Percentiles rank a stretch among this genome's conserved stretches.
Evolutionary conservation across 148 eudicot genomes (phyloP).

Genomic region (Silene uniflora): DNA sequence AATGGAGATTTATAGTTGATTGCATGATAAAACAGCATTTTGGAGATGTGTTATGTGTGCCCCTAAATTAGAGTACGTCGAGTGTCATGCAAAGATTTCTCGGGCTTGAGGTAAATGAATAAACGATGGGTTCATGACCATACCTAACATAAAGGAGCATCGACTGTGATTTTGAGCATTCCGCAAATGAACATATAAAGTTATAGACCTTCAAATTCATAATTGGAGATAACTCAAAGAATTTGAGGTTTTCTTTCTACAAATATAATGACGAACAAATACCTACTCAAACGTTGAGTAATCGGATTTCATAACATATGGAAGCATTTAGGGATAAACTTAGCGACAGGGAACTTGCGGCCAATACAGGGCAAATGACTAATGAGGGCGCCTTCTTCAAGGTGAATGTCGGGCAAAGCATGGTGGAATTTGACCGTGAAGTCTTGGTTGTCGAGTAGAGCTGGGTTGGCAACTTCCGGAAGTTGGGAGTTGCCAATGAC

Average conservation of each 20-base stretch:
- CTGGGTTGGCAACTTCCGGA: conserved; percentile 45
- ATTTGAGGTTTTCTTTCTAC: too few relatives aligned
- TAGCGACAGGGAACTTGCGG: conserved; percentile 28
- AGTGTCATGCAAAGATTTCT: too few relatives aligned
- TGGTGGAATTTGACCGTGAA: too few relatives aligned
- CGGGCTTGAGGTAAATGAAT: too few relatives aligned
- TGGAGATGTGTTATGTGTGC: too few relatives aligned
- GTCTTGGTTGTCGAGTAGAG: conserved; percentile 21
- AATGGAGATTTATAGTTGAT: too few relatives aligned
- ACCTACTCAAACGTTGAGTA: not conserved
- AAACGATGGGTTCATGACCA: too few relatives aligned
- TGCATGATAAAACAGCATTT: too few relatives aligned
- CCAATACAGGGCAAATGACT: conserved; percentile 72
- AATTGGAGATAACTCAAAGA: not conserved
- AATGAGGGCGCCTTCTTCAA: conserved; percentile 66
- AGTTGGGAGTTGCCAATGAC: conserved; percentile 55
- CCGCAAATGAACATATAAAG: too few relatives aligned
- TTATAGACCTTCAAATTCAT: not conserved
- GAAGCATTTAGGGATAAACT: conserved; percentile 32
- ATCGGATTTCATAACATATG: conserved; percentile 9
- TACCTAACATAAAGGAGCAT: too few relatives aligned
- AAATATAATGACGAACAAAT: not conserved
- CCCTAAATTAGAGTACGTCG: too few relatives aligned
- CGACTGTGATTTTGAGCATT: too few relatives aligned
- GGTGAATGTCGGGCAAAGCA: conserved; percentile 73